Evolutionary conservation across 768 basidiomycete species (phyloP), one percentile per base, ranked within the genome.

Genomic region (Pleurotus citrinopileatus): DNA sequence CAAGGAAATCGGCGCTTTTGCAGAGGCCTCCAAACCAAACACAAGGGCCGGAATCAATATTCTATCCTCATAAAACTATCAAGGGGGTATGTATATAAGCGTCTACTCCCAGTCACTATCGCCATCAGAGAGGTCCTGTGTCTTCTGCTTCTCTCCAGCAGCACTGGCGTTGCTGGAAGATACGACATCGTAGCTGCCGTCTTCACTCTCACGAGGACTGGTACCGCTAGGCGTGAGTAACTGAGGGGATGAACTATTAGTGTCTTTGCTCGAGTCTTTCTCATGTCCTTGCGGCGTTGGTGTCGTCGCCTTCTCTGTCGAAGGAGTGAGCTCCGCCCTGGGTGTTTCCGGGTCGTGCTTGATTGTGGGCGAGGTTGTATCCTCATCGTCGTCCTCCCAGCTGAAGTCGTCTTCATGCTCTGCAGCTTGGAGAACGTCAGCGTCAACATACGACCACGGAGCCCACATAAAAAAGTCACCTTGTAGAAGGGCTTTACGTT

Each of bases 321-420:
- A 55, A 45, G 60, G 54, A 42, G 58, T 43, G 13, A 42, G 42
- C 15, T 36, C 13, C 25, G 25, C 29, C 36, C 38, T 13, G 29
- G 29, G 29, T 6, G 45, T 6, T n/a, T 15, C 27, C 15, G 7
- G 34, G 15, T 59, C 52, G 7, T 53, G 53, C 9, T 45, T 55
- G 22, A 64, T 59, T 40, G 61, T 58, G 34, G 65, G 59, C 29
- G 57, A 37, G 19, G 47, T 25, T 1, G 63, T 54, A 46, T 89
- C 87, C n/a, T 92, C 91, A n/a, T 94, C 92, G 47, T 94, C 92
- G 56, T 91, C 91, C 65, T 94, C 93, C 93, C 93, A 96, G 61
- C 83, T 89, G 68, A 96, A 94, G 55, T 91, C 87, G 28, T 95
- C 94, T 42, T 96, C 94, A 23, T 78, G 82, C 54, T 87, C 83